A percentile compares a stretch with the other conserved stretches of the same genome.
Conservation (phyloP, 208 protist species). For the Crithidia expoeki region DNA sequence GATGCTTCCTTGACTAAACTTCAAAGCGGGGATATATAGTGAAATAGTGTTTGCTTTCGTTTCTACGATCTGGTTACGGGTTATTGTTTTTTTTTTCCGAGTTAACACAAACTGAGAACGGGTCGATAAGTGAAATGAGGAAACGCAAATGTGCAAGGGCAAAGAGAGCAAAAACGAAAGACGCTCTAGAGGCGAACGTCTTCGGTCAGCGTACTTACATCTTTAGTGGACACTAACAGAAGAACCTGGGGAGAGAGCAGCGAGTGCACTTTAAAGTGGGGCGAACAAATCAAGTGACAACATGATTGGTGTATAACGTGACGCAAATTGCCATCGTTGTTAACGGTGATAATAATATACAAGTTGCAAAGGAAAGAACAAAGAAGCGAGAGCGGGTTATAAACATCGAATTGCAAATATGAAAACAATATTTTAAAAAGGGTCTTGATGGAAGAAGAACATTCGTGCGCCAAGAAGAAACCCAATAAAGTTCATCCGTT, state of each 20-base stretch:
- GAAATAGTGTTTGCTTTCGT: constrained; percentile 1
- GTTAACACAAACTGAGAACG: background rate
- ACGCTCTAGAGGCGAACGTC: too few relatives aligned
- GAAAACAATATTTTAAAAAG: too few relatives aligned
- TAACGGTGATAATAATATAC: constrained; percentile 9
- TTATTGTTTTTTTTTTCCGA: background rate
- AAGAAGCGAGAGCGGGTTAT: background rate
- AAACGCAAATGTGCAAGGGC: background rate
- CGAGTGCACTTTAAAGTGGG: too few relatives aligned
- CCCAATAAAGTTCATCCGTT: background rate
- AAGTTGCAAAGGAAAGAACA: background rate
- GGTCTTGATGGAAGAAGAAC: too few relatives aligned
- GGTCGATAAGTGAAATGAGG: background rate
- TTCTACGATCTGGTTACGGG: background rate
- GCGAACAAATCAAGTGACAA: too few relatives aligned
- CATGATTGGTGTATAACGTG: too few relatives aligned
- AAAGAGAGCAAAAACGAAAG: too few relatives aligned
- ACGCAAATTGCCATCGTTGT: too few relatives aligned
- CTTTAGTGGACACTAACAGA: too few relatives aligned
- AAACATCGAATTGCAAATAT: background rate
- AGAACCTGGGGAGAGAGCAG: too few relatives aligned
- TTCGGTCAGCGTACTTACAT: too few relatives aligned
- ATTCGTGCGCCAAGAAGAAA: background rate
- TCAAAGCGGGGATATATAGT: constrained; percentile 7
- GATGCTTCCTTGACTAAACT: constrained; percentile 8